These are phyloP conservation scores for Clavispora phyllophila DNA, from an alignment of 805 yeast species.

Conservation along the genomic window DNA sequence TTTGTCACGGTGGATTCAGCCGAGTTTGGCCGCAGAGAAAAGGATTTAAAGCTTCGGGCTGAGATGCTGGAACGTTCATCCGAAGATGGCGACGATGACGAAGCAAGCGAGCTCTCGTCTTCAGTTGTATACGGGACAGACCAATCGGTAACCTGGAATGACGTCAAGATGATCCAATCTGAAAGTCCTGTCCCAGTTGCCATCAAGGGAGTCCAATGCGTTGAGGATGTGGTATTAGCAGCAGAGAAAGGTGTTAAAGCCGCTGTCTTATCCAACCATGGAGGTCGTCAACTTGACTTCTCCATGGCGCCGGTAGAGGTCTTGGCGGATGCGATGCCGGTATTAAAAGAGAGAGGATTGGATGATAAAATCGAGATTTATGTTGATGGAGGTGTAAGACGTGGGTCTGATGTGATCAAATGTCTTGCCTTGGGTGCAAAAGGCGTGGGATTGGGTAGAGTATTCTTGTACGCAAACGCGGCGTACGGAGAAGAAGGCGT, in stretches of 20 bases:
- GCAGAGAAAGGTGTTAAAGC: constrained; percentile 56
- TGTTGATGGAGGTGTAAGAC: constrained; percentile 65
- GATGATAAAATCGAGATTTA: constrained; percentile 48
- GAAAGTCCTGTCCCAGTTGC: constrained; percentile 41
- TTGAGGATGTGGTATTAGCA: constrained; percentile 60
- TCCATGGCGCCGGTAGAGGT: constrained; percentile 75
- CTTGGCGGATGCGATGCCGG: constrained; percentile 62
- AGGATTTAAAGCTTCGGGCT: constrained; percentile 43
- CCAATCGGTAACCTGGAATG: constrained; percentile 31
- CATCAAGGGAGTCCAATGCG: constrained; percentile 63
- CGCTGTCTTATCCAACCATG: constrained; percentile 79
- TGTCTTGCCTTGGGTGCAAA: constrained; percentile 67
- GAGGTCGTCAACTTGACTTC: constrained; percentile 84
- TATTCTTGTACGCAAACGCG: constrained; percentile 55
- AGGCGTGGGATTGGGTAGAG: constrained; percentile 68
- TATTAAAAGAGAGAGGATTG: constrained; percentile 41
- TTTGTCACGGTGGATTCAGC: constrained; percentile 94
- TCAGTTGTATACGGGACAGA: constrained; percentile 17
- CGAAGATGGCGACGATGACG: constrained; percentile 2
- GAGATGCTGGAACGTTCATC: constrained; percentile 3
- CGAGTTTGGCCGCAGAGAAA: constrained; percentile 57
- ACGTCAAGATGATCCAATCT: constrained; percentile 29
- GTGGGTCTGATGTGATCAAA: constrained; percentile 63
- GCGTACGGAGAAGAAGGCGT: constrained; percentile 65
- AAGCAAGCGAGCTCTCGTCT: constrained; percentile 3